Evolutionary conservation across 2,329 filamentous ascomycete species (phyloP).

Genomic region (Arthrinium phaeospermum): DNA sequence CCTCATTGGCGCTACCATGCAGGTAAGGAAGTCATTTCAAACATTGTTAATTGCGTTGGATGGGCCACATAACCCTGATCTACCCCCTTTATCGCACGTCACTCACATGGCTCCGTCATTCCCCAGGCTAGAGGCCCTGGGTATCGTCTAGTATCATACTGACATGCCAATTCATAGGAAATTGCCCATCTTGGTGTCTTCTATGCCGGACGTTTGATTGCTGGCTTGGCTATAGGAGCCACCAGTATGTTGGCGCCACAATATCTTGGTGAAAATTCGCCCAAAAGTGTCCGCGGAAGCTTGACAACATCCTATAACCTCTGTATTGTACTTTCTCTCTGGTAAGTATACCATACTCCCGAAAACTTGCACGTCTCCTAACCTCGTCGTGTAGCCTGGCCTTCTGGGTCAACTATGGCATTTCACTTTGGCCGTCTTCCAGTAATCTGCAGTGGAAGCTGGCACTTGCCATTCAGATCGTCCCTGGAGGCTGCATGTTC

Average conservation of each 20-base stretch:
- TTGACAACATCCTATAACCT: conserved; percentile 48
- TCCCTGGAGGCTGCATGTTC: conserved; percentile 44
- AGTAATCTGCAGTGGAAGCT: conserved; percentile 44
- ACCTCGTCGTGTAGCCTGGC: conserved; percentile 22
- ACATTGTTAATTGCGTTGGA: not conserved
- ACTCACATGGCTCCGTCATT: not conserved
- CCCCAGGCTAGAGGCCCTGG: not conserved
- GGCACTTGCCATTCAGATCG: conserved; percentile 44
- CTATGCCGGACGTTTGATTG: conserved; percentile 44
- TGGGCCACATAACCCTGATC: not conserved
- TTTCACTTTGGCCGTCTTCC: conserved; percentile 26
- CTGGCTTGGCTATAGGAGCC: conserved; percentile 42
- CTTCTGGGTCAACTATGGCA: conserved; percentile 34
- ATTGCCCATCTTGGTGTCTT: conserved; percentile 42
- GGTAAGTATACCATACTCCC: conserved; percentile 19
- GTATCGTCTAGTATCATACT: not conserved
- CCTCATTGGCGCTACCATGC: conserved; percentile 41
- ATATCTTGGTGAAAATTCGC: conserved; percentile 46
- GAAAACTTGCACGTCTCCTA: conserved; percentile 19
- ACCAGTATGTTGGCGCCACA: conserved; percentile 46
- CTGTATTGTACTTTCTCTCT: conserved; percentile 44
- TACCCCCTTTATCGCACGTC: not conserved
- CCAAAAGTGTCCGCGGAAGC: conserved; percentile 46
- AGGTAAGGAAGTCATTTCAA: conserved; percentile 24
- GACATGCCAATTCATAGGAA: conserved; percentile 26